A percentile compares a stretch with the other conserved stretches of the same genome.
Evolutionary conservation across 805 yeast genomes (phyloP).

Genomic region (Metahyphopichia silvanorum): DNA sequence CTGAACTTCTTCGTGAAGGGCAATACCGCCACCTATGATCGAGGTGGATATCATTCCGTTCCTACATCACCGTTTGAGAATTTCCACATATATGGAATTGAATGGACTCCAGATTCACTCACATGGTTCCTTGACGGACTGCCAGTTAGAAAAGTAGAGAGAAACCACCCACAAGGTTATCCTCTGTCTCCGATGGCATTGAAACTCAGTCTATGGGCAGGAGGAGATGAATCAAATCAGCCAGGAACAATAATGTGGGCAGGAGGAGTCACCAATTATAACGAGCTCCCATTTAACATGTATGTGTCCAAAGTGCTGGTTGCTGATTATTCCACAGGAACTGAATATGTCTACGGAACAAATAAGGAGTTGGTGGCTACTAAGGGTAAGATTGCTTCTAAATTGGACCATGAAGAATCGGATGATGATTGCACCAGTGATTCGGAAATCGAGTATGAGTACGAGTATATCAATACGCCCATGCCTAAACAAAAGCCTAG

Average conservation of each 20-base stretch:
- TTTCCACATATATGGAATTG: conserved; percentile 29
- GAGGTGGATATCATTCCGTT: conserved; percentile 31
- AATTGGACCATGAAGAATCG: conserved; percentile 1
- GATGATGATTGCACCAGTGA: conserved; percentile 1
- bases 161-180: conserved; percentile 21
- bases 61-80: conserved; percentile 19
- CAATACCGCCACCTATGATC: conserved; percentile 28
- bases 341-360: conserved; percentile 26
- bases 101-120: conserved; percentile 32
- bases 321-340: conserved; percentile 27
- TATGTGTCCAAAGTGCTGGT: conserved; percentile 17
- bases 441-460: neutral
- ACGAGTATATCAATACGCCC: neutral
- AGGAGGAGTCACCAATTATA: conserved; percentile 34
- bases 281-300: conserved; percentile 31
- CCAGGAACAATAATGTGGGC: conserved; percentile 40
- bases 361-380: conserved; percentile 9
- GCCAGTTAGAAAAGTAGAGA: conserved; percentile 19
- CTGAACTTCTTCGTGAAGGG: conserved; percentile 41
- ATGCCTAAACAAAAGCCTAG: neutral
- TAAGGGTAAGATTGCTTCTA: conserved; percentile 8
- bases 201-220: conserved; percentile 39
- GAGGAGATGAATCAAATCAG: conserved; percentile 32
- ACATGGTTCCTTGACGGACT: conserved; percentile 28
- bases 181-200: conserved; percentile 37